phyloP scores from a whole-genome alignment of 1,139 yeast species.

The Nematodospora anomalae region DNA sequence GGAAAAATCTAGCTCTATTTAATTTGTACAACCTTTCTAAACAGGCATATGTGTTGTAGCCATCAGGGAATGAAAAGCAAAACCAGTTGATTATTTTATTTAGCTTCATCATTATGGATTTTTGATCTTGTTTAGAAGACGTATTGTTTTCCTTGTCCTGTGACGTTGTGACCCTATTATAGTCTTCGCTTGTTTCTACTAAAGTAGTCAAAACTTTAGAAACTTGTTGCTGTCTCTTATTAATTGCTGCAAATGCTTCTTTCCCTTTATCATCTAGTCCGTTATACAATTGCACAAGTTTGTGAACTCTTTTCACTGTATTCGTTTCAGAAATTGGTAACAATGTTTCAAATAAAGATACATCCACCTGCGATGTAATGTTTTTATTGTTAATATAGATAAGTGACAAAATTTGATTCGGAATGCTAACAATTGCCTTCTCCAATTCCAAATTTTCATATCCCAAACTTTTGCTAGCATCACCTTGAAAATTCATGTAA shows the following conservation, averaged over 20 bases:
- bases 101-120: conserved; percentile 35
- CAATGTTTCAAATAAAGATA: conserved; percentile 56
- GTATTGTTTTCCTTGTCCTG: conserved; percentile 37
- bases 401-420: conserved; percentile 64
- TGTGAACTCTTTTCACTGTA: conserved; percentile 44
- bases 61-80: conserved; percentile 55
- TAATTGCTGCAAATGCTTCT: conserved; percentile 66
- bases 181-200: conserved; percentile 34
- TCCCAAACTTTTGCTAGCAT: conserved; percentile 15
- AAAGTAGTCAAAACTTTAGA: conserved; percentile 42
- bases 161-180: conserved; percentile 30
- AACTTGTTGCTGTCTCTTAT: conserved; percentile 64
- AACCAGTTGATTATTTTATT: conserved; percentile 68
- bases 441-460: conserved; percentile 32
- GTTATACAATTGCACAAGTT: conserved; percentile 51
- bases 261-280: conserved; percentile 58
- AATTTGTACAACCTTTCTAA: conserved; percentile 52
- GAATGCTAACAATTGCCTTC: conserved; percentile 48
- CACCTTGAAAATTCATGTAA: conserved; percentile 20
- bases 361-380: conserved; percentile 70
- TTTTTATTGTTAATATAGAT: conserved; percentile 72
- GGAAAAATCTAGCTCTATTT: conserved; percentile 57
- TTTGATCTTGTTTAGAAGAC: conserved; percentile 21
- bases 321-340: conserved; percentile 55
- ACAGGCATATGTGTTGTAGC: conserved; percentile 46